Base-by-base conservation (phyloP, 164 flowering plant species). In the Malania oleifera region DNA sequence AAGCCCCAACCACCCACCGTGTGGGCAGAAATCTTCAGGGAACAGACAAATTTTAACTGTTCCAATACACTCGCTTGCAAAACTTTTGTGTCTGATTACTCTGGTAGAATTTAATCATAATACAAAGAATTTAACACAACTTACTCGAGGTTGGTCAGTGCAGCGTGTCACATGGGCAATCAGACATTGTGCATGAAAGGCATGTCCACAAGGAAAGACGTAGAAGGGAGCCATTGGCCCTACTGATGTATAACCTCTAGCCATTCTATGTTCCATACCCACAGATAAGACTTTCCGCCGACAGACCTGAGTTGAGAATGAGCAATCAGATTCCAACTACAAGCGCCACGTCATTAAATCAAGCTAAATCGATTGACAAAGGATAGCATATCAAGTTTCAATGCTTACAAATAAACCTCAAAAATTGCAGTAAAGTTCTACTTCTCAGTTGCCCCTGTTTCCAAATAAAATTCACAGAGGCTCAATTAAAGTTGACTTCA, bases 151-250 rank as follows among this genome's bases (percentile, higher is more conserved):
- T 76, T 60, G 80, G 65, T 63, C 67, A 19, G 91, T 79, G 71
- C 93, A 81, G 31, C 80, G 76, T 8, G 96, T 95, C 27, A 95
- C 88, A 69, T 91, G 99, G 41, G 99, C 90, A 69, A 95, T 82
- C 65, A 91, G 71, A 71, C 99, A 95, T 34, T 82, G 77, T 7
- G 95, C 74, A 75, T 95, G 99, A 62, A 95, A 95, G 56, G 88
- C 78, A 72, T 95, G 97, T 24, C 99, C 96, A 70, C 99, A 95
- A 35, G 97, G 99, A 70, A 95, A 95, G 57, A 95, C 91, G 74
- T 95, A 95, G 72, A 95, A 95, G 28, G 99, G 96, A 34, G 99
- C 95, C 89, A 89, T 82, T 50, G 84, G 81, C 59, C 91, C 97
- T 14, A 80, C 82, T 40, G 99, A 65, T 29, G 84, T 67, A 73